phyloP scores from a whole-genome alignment of 768 basidiomycete genomes.

The Rhizopogon vinicolor region DNA sequence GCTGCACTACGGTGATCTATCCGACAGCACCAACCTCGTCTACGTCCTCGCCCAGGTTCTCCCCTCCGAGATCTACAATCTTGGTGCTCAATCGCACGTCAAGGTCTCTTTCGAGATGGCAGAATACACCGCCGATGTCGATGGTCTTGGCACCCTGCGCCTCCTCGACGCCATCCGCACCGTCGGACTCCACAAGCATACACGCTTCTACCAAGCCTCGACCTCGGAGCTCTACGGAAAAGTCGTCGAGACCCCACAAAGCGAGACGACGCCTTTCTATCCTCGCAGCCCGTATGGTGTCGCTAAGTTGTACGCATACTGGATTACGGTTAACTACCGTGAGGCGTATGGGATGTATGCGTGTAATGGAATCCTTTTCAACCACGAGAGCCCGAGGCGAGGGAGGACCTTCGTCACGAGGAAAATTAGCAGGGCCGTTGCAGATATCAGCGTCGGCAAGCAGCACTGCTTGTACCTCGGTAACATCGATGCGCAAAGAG shows the following conservation, averaged over 20 bases:
- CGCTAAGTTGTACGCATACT: conserved; percentile 90
- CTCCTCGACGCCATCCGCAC: conserved; percentile 95
- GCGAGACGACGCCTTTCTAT: conserved; percentile 96
- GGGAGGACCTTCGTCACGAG: conserved; percentile 95
- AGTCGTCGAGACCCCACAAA: conserved; percentile 93
- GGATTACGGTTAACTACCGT: conserved; percentile 89
- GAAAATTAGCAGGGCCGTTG: conserved; percentile 90
- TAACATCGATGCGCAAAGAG: conserved; percentile 91
- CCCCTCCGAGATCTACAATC: conserved; percentile 96
- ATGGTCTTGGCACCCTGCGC: conserved; percentile 91
- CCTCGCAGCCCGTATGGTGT: conserved; percentile 97
- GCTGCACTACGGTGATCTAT: conserved; percentile 88
- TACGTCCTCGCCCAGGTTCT: conserved; percentile 94
- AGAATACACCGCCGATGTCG: conserved; percentile 97
- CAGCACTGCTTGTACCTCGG: conserved; percentile 90
- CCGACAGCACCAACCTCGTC: conserved; percentile 95
- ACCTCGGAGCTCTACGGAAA: conserved; percentile 98
- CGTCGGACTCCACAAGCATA: conserved; percentile 88
- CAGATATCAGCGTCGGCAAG: conserved; percentile 88
- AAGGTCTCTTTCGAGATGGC: conserved; percentile 99
- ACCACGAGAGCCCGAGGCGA: conserved; percentile 94
- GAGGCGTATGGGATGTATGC: conserved; percentile 97
- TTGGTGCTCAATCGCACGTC: conserved; percentile 97
- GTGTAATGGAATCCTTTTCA: conserved; percentile 96
- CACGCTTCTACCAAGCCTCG: conserved; percentile 96